A percentile compares a stretch with the other conserved stretches of the same genome.
These are phyloP conservation scores for Trichoderma sp. DNA, from an alignment of 2,329 filamentous ascomycete species.

Conservation along the genomic window DNA sequence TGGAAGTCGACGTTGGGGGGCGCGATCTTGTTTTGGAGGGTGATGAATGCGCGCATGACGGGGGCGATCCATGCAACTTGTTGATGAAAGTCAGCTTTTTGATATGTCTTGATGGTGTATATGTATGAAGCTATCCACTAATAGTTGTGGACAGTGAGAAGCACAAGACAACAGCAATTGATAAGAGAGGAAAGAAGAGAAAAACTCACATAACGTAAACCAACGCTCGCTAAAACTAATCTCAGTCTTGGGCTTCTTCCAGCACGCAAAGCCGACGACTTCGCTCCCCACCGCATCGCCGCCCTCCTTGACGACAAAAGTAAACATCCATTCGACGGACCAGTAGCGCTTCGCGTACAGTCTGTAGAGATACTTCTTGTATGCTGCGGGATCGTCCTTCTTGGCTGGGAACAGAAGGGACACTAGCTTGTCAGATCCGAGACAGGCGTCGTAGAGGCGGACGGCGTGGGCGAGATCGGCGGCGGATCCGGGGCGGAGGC, in stretches of 20 bases:
- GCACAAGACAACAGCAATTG: not conserved
- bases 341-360: slow-evolving; percentile 35
- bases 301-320: slow-evolving; percentile 25
- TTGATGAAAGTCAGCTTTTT: not conserved
- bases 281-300: not conserved
- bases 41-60: slow-evolving; percentile 28
- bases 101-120: not conserved
- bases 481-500: slow-evolving; percentile 33
- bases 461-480: slow-evolving; percentile 31
- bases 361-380: slow-evolving; percentile 26
- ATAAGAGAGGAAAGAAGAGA: not conserved
- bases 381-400: slow-evolving; percentile 24
- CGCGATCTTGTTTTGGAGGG: slow-evolving; percentile 28
- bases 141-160: not conserved
- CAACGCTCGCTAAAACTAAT: slow-evolving; percentile 32
- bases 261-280: slow-evolving; percentile 35
- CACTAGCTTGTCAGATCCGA: slow-evolving; percentile 33
- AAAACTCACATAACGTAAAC: slow-evolving; percentile 32
- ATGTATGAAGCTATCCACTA: not conserved
- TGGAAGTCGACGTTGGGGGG: slow-evolving; percentile 27
- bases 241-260: slow-evolving; percentile 31
- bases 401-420: slow-evolving; percentile 34
- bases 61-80: slow-evolving; percentile 34
- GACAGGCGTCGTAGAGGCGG: slow-evolving; percentile 32
- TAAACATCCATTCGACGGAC: slow-evolving; percentile 34